Conservation (phyloP, 352 stramenopile species). For the Elongisporangium anandrum region DNA sequence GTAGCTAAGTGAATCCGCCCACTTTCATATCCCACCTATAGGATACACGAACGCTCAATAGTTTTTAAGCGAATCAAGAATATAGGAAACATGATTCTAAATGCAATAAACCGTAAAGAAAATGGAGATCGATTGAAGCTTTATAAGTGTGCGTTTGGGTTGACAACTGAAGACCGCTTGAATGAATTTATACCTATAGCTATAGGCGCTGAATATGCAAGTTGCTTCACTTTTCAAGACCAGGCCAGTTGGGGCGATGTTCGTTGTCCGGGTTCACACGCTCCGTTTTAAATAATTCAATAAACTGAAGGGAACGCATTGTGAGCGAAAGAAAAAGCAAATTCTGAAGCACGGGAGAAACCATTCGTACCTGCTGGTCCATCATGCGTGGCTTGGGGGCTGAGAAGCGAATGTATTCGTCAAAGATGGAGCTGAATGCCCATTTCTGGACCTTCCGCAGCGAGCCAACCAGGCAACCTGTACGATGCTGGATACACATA, state of each 20-base stretch:
- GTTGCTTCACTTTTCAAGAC: constrained; percentile 17
- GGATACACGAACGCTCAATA: not conserved
- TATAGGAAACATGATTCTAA: not conserved
- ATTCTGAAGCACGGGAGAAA: constrained; percentile 4
- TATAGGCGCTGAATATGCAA: not conserved
- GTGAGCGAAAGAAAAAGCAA: constrained; percentile 2
- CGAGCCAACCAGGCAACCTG: constrained; percentile 71
- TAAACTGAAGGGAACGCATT: constrained; percentile 40
- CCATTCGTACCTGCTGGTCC: constrained; percentile 64
- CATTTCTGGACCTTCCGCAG: constrained; percentile 80
- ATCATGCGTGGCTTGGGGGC: constrained; percentile 83
- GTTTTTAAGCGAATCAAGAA: not conserved
- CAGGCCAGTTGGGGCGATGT: constrained; percentile 61
- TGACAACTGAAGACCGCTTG: too few relatives aligned
- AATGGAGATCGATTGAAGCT: not conserved
- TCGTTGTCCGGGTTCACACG: constrained; percentile 55
- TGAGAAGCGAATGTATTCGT: constrained; percentile 86
- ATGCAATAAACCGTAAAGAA: not conserved
- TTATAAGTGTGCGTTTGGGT: not conserved
- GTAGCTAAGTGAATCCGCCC: not conserved
- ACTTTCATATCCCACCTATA: not conserved
- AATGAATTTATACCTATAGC: not conserved
- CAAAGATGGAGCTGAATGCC: constrained; percentile 80
- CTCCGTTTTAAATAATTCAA: constrained; percentile 82
- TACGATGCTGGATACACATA: constrained; percentile 49